These are phyloP conservation scores for Eutypa lata DNA, from an alignment of 2,329 filamentous ascomycete species.

Conservation along the genomic window DNA sequence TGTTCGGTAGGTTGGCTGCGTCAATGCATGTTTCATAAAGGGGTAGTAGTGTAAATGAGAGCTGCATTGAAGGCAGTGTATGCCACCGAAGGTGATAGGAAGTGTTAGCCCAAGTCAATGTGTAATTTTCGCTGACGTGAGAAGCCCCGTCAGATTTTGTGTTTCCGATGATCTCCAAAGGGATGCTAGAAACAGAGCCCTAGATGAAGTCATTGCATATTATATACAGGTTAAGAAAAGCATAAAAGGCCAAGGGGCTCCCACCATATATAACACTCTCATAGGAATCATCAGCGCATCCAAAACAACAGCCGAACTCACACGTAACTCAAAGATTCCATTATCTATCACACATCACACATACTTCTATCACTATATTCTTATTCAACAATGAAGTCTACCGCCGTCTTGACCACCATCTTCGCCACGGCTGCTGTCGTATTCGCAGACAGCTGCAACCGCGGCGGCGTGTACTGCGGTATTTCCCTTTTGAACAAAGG, in stretches of 20 bases:
- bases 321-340: not conserved
- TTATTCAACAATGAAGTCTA: conserved; percentile 1
- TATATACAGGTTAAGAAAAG: not conserved
- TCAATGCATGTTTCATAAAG: too few species aligned
- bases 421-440: not conserved
- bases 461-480: conserved; percentile 7
- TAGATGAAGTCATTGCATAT: too few species aligned
- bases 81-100: too few species aligned
- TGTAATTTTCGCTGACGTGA: too few species aligned
- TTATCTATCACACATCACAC: not conserved
- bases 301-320: not conserved
- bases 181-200: too few species aligned
- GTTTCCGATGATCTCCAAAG: too few species aligned
- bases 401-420: not conserved
- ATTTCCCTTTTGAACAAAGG: conserved; percentile 4
- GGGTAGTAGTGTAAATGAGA: too few species aligned
- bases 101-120: too few species aligned
- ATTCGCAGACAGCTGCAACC: conserved; percentile 8
- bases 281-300: not conserved
- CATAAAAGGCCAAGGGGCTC: not conserved
- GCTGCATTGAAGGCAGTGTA: too few species aligned
- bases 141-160: too few species aligned
- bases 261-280: not conserved
- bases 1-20: too few species aligned
- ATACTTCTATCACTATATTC: not conserved